A percentile compares a stretch with the other conserved stretches of the same genome.
phyloP scores from a whole-genome alignment of 2,329 filamentous ascomycete species.

The Keithomyces neogunnii region DNA sequence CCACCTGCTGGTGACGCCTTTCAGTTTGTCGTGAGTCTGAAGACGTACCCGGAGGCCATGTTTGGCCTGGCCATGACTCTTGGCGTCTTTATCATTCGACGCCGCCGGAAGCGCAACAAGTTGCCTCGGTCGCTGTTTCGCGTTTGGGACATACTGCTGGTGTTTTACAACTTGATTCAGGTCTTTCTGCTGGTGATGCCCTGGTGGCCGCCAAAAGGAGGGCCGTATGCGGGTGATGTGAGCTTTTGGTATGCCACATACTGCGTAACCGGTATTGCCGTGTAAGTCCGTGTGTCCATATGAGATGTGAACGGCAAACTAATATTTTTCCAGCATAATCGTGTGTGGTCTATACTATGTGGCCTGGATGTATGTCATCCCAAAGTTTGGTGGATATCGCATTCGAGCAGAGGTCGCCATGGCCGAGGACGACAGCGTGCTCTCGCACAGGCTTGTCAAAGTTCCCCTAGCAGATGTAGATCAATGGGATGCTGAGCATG shows the following conservation, averaged over 20 bases:
- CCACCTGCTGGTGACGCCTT: constrained; percentile 57
- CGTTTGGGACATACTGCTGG: constrained; percentile 48
- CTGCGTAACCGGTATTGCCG: constrained; percentile 52
- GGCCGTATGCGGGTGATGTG: constrained; percentile 53
- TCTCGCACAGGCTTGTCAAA: constrained; percentile 40
- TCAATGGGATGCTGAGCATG: constrained; percentile 49
- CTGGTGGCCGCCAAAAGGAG: constrained; percentile 59
- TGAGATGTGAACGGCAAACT: background rate
- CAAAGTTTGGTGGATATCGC: constrained; percentile 41
- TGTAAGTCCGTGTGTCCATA: constrained; percentile 36
- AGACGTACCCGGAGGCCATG: constrained; percentile 47
- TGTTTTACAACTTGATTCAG: constrained; percentile 52
- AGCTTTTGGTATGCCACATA: constrained; percentile 71
- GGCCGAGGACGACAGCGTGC: constrained; percentile 36
- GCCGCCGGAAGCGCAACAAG: constrained; percentile 40
- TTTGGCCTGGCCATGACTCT: constrained; percentile 49
- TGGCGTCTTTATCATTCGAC: constrained; percentile 50
- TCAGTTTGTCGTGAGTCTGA: constrained; percentile 53
- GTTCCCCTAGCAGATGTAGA: constrained; percentile 41
- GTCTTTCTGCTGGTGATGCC: constrained; percentile 59
- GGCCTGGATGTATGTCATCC: constrained; percentile 49
- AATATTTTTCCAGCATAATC: constrained; percentile 29
- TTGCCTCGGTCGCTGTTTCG: constrained; percentile 42
- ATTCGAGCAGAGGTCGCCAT: constrained; percentile 46
- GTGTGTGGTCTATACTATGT: constrained; percentile 49